Evolutionary conservation across 768 basidiomycete species (phyloP).

Genomic region (Agaricus blazei): DNA sequence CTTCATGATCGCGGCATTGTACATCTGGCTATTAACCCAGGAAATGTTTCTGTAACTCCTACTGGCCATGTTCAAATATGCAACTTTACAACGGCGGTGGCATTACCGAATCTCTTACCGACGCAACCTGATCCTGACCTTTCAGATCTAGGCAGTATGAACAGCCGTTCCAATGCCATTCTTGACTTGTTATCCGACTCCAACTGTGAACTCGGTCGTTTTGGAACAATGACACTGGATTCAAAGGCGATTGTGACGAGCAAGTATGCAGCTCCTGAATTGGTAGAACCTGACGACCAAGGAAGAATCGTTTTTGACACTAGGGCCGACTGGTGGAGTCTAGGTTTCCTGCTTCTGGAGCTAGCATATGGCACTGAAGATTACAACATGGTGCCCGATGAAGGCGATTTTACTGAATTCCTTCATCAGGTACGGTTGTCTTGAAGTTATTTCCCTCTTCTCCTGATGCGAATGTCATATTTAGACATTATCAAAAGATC

Average conservation of each 20-base stretch:
- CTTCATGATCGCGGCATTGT: slow-evolving; percentile 60
- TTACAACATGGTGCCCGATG: neutral
- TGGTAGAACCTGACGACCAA: slow-evolving; percentile 19
- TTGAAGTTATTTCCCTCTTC: neutral
- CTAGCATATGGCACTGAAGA: slow-evolving; percentile 22
- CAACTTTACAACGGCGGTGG: slow-evolving; percentile 54
- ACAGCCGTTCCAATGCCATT: neutral
- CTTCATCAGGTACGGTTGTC: slow-evolving; percentile 19
- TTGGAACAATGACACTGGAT: slow-evolving; percentile 16
- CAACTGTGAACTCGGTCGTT: neutral
- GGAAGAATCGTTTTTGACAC: slow-evolving; percentile 25
- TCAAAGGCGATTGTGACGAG: slow-evolving; percentile 24
- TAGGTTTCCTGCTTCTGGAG: slow-evolving; percentile 28
- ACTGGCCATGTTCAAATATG: slow-evolving; percentile 51
- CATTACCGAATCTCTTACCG: slow-evolving; percentile 14
- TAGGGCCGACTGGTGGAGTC: slow-evolving; percentile 32
- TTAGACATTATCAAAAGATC: slow-evolving; percentile 23
- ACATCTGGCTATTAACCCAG: slow-evolving; percentile 66
- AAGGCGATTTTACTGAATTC: slow-evolving; percentile 14
- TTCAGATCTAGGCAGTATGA: neutral
- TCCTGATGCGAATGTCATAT: neutral
- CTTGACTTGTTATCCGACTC: neutral
- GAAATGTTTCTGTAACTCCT: slow-evolving; percentile 52
- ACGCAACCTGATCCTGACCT: slow-evolving; percentile 2
- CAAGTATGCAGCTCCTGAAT: slow-evolving; percentile 30